Base-by-base conservation (phyloP, 805 yeast genomes). In the Candida qinlingensis region DNA sequence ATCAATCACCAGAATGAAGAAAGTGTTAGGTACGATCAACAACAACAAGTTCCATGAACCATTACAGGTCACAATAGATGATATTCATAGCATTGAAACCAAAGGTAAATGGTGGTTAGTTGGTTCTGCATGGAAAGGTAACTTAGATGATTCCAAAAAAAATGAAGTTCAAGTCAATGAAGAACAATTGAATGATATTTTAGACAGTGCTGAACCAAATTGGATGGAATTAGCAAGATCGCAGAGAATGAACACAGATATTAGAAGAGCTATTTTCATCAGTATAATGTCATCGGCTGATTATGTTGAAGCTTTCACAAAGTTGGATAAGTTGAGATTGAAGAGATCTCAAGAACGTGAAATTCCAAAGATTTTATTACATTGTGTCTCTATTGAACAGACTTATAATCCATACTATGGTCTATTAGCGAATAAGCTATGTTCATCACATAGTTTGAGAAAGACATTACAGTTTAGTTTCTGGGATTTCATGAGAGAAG, bases 41-140 rank as follows among this genome's bases (percentile, higher is more conserved):
- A 65, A 73, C 13, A 68, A 69, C 37, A 75, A 75, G 40, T 62
- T 67, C 29, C 68, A 71, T 37, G 98, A 94, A 47, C 87, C 99
- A 2, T 73, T 94, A 28, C 89, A 87, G 55, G 98, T 94, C 0
- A 71, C 87, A 3, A 70, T 92, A 25, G 83, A 80, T 41, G 99
- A 94, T 68, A 89, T 94, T 49, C 80, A 78, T 43, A 80, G 79
- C 52, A 75, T 88, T 27, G 87, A 84, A 11, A 79, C 84, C 1
- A 80, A 81, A 54, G 99, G 99, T 49, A 94, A 92, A 67, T 94
- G 99, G 99, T 94, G 99, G 99, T 73, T 94, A 33, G 92, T 94
- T 31, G 99, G 99, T 44, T 87, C 98, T 1, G 96, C 99, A 0
- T 94, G 97, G 97, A 87, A 81, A 60, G 97, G 96, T 3, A 69